Evolutionary conservation across 2,329 filamentous ascomycete genomes (phyloP).

Genomic region (Blastomyces silverae): DNA sequence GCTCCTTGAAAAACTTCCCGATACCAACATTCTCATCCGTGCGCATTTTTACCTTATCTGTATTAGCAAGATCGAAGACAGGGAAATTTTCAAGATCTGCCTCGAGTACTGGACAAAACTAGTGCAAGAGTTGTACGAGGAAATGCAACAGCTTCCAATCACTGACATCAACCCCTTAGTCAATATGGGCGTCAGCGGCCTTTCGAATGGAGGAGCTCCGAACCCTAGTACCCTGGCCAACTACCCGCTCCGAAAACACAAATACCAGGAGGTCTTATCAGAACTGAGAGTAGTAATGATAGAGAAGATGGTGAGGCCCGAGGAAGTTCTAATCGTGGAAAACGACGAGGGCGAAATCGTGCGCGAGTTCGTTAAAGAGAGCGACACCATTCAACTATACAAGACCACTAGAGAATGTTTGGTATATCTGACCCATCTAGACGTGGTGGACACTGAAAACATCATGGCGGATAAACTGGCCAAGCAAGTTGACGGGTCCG

Average conservation of each 20-base stretch:
- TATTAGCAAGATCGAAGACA: conserved; percentile 96
- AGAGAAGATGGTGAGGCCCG: conserved; percentile 97
- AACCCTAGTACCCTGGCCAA: conserved; percentile 79
- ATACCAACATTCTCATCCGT: conserved; percentile 88
- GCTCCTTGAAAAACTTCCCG: conserved; percentile 93
- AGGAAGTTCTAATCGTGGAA: conserved; percentile 98
- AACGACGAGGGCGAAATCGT: conserved; percentile 99
- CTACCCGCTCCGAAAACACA: conserved; percentile 94
- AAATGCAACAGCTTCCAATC: conserved; percentile 95
- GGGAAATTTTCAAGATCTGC: conserved; percentile 99
- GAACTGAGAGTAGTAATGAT: conserved; percentile 98
- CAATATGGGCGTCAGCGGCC: conserved; percentile 62
- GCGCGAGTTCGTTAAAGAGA: conserved; percentile 98
- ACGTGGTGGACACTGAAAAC: conserved; percentile 93
- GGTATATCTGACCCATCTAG: conserved; percentile 93
- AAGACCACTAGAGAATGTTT: conserved; percentile 97
- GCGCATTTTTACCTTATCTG: conserved; percentile 97
- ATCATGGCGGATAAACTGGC: conserved; percentile 99
- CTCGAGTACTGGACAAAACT: conserved; percentile 99
- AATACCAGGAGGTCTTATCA: conserved; percentile 88
- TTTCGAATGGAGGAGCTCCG: conserved; percentile 73
- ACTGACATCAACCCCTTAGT: conserved; percentile 87
- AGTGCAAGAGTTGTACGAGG: conserved; percentile 95
- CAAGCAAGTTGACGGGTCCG: conserved; percentile 85
- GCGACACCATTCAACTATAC: conserved; percentile 97